Evolutionary conservation across 352 stramenopile species (phyloP).

Genomic region (Aphanomyces invadans): DNA sequence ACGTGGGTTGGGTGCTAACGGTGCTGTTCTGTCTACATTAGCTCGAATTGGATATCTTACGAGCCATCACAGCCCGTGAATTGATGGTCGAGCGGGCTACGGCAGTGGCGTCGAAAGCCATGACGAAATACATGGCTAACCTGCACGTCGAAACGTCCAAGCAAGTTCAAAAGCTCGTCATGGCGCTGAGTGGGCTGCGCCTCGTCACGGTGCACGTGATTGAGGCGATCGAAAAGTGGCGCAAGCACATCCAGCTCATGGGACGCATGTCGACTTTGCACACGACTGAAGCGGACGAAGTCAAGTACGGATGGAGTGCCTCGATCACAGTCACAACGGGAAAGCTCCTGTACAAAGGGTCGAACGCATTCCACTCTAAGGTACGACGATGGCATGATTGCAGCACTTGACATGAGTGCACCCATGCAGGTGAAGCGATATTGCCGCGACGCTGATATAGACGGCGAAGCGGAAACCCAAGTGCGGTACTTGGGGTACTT

Average conservation of each 20-base stretch:
- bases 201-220: conserved; percentile 66
- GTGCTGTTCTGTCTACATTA: conserved; percentile 22
- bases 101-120: conserved; percentile 42
- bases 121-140: conserved; percentile 58
- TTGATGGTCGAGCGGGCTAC: conserved; percentile 36
- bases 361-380: conserved; percentile 58
- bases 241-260: conserved; percentile 39
- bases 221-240: conserved; percentile 57
- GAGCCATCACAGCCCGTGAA: conserved; percentile 55
- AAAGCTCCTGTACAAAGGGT: conserved; percentile 56
- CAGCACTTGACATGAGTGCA: too few relatives aligned
- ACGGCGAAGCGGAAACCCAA: conserved; percentile 45
- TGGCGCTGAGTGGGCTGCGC: conserved; percentile 43
- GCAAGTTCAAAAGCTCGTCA: conserved; percentile 33
- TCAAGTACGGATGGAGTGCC: conserved; percentile 47
- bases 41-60: conserved; percentile 53
- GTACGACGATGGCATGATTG: not conserved
- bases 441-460: conserved; percentile 46
- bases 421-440: conserved; percentile 45
- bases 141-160: conserved; percentile 39
- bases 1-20: not conserved
- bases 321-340: conserved; percentile 63
- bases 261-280: conserved; percentile 34
- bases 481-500: conserved; percentile 70
- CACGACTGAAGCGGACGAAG: conserved; percentile 22